These are phyloP conservation scores for Aureobasidium zeae DNA, from an alignment of 2,329 filamentous ascomycete genomes.

Conservation along the genomic window DNA sequence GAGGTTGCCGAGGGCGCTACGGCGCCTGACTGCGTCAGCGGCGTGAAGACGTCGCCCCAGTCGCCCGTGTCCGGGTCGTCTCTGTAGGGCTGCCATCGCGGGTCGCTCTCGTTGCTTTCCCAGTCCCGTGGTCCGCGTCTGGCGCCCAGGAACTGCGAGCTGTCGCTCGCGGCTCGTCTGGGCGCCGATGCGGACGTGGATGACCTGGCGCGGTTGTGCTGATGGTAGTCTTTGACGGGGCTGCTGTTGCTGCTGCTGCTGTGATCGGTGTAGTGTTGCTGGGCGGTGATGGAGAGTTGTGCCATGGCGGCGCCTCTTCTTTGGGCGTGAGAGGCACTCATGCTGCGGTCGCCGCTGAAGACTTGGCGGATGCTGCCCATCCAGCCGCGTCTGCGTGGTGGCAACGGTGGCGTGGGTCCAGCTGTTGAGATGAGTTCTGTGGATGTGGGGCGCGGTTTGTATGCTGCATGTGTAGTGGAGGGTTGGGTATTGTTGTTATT, in stretches of 20 bases:
- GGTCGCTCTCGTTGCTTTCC: conserved; percentile 20
- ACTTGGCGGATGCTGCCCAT: conserved; percentile 26
- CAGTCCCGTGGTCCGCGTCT: conserved; percentile 36
- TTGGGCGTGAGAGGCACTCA: conserved; percentile 19
- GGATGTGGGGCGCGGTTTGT: conserved; percentile 3
- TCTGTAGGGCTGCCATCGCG: conserved; percentile 23
- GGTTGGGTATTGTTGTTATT: background rate
- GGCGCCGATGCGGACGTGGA: conserved; percentile 22
- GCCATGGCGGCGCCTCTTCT: conserved; percentile 19
- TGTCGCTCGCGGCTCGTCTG: conserved; percentile 37
- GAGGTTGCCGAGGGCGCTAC: too few relatives aligned
- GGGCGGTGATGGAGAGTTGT: conserved; percentile 11
- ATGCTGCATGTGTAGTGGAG: background rate
- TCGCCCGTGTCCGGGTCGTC: conserved; percentile 29
- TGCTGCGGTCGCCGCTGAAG: conserved; percentile 24
- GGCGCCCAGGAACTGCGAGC: conserved; percentile 32
- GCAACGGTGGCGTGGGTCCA: conserved; percentile 2
- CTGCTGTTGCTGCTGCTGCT: conserved; percentile 14
- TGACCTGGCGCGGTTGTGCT: conserved; percentile 1
- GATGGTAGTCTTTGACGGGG: conserved; percentile 5
- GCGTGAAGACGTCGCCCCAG: conserved; percentile 27
- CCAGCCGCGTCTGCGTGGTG: conserved; percentile 20
- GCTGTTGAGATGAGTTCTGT: conserved; percentile 8
- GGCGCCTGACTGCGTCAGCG: too few relatives aligned
- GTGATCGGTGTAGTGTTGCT: conserved; percentile 16